Conservation (phyloP, 2,329 filamentous ascomycete genomes). For the Tolypocladium endophyticum region DNA sequence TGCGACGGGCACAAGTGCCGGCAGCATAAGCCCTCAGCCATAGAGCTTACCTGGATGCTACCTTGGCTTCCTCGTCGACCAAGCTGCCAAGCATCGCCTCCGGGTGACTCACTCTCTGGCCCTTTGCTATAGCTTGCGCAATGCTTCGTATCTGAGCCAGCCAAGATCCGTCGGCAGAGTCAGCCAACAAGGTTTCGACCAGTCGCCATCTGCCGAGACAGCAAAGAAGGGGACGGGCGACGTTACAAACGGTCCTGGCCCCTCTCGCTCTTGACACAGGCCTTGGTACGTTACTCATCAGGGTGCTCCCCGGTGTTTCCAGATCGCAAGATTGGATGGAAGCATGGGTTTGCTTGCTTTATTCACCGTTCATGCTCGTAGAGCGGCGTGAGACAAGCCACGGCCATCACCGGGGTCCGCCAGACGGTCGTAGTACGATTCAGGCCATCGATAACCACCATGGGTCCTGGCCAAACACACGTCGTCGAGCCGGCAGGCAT, state of each 20-base stretch:
- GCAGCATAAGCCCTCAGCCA: neutral
- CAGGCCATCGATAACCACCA: neutral
- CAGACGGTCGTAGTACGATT: conserved; percentile 1
- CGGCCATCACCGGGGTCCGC: no score
- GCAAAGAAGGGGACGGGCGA: neutral
- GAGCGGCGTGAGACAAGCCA: no score
- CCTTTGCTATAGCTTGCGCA: neutral
- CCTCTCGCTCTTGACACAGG: neutral
- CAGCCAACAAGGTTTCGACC: neutral
- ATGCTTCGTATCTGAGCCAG: neutral
- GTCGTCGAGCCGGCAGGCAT: neutral
- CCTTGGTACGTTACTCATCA: neutral
- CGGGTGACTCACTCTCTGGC: neutral
- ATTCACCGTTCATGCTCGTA: neutral
- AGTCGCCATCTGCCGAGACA: neutral
- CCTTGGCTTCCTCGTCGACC: neutral
- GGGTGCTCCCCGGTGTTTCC: neutral
- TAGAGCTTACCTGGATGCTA: neutral
- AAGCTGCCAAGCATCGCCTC: neutral
- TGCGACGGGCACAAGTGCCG: neutral
- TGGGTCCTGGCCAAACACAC: neutral
- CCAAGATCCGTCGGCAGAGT: neutral
- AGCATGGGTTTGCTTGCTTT: neutral
- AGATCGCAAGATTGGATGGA: neutral
- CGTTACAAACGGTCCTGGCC: neutral